Base-by-base conservation (phyloP, 768 basidiomycete genomes). In the Boletus sensibilis region DNA sequence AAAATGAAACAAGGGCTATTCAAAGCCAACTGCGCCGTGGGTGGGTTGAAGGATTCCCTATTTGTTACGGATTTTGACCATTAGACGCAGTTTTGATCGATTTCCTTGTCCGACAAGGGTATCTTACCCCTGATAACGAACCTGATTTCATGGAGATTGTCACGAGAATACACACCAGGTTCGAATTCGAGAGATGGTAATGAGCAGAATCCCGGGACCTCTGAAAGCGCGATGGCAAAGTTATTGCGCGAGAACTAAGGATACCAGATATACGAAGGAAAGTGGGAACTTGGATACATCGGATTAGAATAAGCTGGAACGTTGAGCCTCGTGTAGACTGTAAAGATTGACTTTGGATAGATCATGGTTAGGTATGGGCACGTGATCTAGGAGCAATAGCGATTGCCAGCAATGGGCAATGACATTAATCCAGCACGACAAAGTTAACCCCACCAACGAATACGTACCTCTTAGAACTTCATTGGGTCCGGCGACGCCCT, bases 21-120 rank as follows among this genome's bases (percentile, higher is more conserved):
- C 80, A 99, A 99, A 72, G 82, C 92, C 1, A 98, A 99, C 65
- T 97, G 93, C 63, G 93, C 88, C 5, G 64, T 92, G 4, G 90
- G 92, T 92, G 37, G 50, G 83, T 74, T 14, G 11, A 44, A 33
- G 4, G 7, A 20, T 3, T 20, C 5, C 13, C 0, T 6, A 5
- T 45, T 21, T 23, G 25, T 27, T 51, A 38, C 21, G 39, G 16
- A 27, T 23, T 18, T 43, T 65, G 21, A 68, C 21, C 29, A 6
- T 21, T 13, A 13, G n/a, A n/a, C 39, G 14, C 53, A 92, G 93
- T 94, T 16, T 75, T 98, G 46, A 75, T 98, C 44, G 95, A 98
- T 71, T 87, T 98, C 56, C 80, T 98, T 71, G 82, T 98, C 48
- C 83, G 95, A 2, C 86, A 89, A 56, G 94, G 94, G 1, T 79